Evolutionary conservation across 202 grass and related monocot species (phyloP).

Genomic region (Sporobolus alterniflorus): DNA sequence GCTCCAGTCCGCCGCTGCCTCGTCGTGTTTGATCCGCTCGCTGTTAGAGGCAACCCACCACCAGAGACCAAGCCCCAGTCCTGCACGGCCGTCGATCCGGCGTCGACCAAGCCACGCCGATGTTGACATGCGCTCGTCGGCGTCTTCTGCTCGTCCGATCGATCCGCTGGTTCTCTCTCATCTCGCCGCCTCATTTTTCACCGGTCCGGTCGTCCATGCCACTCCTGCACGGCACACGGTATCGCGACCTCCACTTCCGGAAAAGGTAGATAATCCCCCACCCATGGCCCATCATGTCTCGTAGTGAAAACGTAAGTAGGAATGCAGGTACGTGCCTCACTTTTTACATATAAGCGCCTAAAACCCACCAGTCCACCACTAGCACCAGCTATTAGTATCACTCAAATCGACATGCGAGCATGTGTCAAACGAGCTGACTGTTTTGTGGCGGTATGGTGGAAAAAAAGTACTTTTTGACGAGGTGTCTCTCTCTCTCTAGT

Average conservation of each 20-base stretch:
- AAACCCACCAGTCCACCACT: not conserved
- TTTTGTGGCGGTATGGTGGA: not conserved
- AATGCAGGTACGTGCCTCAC: not conserved
- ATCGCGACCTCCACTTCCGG: slow-evolving; percentile 46
- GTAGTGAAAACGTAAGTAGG: not conserved
- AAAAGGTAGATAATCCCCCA: not conserved
- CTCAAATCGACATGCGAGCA: not conserved
- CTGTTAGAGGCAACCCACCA: not conserved
- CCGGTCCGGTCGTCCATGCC: not conserved
- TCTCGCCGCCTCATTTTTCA: not conserved
- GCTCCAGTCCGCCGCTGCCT: not conserved
- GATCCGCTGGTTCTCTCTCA: not conserved
- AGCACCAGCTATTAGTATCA: not conserved
- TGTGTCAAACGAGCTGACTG: slow-evolving; percentile 27
- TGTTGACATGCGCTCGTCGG: not conserved
- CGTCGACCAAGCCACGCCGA: no score
- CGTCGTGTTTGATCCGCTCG: slow-evolving; percentile 4
- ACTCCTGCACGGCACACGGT: slow-evolving; percentile 29
- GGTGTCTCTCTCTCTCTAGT: not conserved
- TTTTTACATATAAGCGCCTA: not conserved
- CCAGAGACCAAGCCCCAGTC: not conserved
- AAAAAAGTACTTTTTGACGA: slow-evolving; percentile 19
- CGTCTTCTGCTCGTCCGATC: not conserved
- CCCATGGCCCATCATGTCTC: not conserved
- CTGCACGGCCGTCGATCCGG: not conserved